Evolutionary conservation across 2,329 filamentous ascomycete genomes (phyloP), one percentile per base, ranked within the genome.

Genomic region (Cordyceps sp.): DNA sequence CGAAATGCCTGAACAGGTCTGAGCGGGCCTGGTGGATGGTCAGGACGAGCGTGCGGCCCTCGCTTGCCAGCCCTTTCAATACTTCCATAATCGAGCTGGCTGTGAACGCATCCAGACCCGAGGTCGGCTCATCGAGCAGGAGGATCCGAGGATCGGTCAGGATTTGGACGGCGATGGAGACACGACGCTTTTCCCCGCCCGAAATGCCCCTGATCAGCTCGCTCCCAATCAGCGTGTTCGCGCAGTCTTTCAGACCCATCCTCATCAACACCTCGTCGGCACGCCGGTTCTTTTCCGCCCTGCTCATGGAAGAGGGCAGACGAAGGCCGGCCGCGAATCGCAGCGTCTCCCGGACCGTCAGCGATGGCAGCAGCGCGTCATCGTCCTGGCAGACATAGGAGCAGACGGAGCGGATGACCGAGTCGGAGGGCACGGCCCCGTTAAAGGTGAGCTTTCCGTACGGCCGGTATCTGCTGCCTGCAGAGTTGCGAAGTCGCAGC

Each of bases 381-480:
- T 85, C 80, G 36, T 84, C 78, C 40, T 85, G 80, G 16, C 76
- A 81, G 6, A 85, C 79, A 38, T 82, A 85, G 0, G 78, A 83
- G 26, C 75, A 78, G 0, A 83, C 66, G 0, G 78, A 80, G 20
- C 75, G 65, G 22, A 85, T 64, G 4, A 85, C 78, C 0, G 70
- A 66, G 31, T 73, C 64, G 0, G 77, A 78, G 0, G 79, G 79
- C 2, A 66, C 54, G 1, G 77, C 69, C 0, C 69, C 73, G 41
- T 86, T 85, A 47, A 84, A 82, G 0, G 66, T 64, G 48, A 86
- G 66, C 29, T 61, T 64, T 0, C 80, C 80, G 5, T 59, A 61
- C 3, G 68, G 58, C 5, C 56, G 59, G 43, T 85, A 85, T 34
- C 62, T 64, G 0, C 73, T 81, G 2, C 64, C 61, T 3, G 73